Conservation (phyloP, 495 filamentous ascomycete genomes). For the Hyaloscypha bicolor region DNA sequence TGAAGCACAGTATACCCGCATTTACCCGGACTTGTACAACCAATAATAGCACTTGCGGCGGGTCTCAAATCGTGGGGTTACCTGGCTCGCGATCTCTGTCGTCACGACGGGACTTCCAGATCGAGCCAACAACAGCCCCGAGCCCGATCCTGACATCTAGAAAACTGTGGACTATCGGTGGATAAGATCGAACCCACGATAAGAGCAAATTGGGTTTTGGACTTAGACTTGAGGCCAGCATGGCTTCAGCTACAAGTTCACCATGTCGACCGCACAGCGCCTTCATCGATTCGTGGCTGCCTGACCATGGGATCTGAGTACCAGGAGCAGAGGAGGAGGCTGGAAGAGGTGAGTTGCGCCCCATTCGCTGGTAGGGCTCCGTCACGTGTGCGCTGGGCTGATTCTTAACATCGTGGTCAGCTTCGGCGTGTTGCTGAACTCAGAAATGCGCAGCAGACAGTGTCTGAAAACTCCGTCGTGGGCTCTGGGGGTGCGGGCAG, state of each 20-base stretch:
- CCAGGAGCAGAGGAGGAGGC: not conserved
- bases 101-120: not conserved
- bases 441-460: not conserved
- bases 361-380: not conserved
- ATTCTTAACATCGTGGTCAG: not conserved
- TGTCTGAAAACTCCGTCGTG: not conserved
- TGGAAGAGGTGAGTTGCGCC: not conserved
- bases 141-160: not conserved
- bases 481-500: not conserved
- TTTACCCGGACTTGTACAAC: not conserved
- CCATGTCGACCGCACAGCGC: not conserved
- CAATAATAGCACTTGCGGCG: not conserved
- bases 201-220: not conserved
- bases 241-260: not conserved
- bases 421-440: not conserved
- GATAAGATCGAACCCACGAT: not conserved
- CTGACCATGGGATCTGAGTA: not conserved
- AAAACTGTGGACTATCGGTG: not conserved
- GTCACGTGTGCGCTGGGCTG: not conserved
- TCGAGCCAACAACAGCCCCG: slow-evolving; percentile 3
- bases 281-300: not conserved
- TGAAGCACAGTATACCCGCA: not conserved
- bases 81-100: slow-evolving; percentile 1
- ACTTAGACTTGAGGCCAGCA: not conserved
- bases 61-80: not conserved